Base-by-base conservation (phyloP, 169 alveolate species). In the Besnoitia besnoiti region DNA sequence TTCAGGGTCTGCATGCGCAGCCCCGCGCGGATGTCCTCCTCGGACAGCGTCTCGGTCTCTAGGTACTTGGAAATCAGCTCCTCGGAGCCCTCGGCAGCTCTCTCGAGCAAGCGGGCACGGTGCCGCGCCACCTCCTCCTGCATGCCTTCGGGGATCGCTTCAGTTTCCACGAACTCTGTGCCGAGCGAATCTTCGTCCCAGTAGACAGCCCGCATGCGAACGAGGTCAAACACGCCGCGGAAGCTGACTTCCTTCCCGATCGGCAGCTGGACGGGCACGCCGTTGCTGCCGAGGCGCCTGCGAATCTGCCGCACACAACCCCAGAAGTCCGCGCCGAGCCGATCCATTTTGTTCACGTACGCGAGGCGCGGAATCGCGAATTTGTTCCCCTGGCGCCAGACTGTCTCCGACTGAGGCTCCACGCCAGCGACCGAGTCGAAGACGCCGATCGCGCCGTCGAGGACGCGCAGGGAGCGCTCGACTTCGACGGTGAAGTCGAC, bases 341-440 rank as follows among this genome's bases (percentile, higher is more conserved):
- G 97, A 94, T 98, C 99, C 98, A 98, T 97, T 94, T 98, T 98
- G 92, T 98, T 98, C 19, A 98, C 94, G 85, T 96, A 98, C 51
- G 98, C 99, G 40, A 98, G 95, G 75, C 99, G 94, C 30, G 99
- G 99, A 40, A 98, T 97, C 24, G 92, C 37, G 27, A 98, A 51
- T 39, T 50, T 85, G 88, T 98, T 96, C 10, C 99, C 99, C 91
- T 98, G 98, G 47, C 97, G 84, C 99, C 99, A 98, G 0, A 98
- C 99, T 27, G 99, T 98, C 90, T 98, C 99, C 12, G 98, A 96
- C 95, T 98, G 98, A 19, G 99, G 98, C 97, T 98, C 98, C 39
- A 99, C 99, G 0, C 99, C 99, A 7, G 98, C 98, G 85, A 98
- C 98, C 4, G 99, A 98, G 94, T 99, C 99, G 91, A 99, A 98